Base-by-base conservation (phyloP, 345 rosid species). In the Sonneratia caseolaris region DNA sequence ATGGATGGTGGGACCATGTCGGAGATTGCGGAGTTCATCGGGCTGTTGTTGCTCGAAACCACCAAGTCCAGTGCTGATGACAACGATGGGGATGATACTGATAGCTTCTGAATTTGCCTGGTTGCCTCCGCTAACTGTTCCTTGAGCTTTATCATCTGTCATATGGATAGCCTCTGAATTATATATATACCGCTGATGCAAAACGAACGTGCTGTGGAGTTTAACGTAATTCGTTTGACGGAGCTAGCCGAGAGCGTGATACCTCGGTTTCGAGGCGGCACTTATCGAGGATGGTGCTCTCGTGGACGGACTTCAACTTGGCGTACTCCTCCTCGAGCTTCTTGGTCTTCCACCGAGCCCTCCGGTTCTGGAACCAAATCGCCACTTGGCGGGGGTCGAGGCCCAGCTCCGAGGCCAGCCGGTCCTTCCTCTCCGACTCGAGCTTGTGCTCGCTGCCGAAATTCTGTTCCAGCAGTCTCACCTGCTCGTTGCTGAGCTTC, bases 321-420 rank as follows among this genome's bases (percentile, higher is more conserved):
- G 79, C 35, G 21, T 87, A 88, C 66, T 89, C 96, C 68, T 91
- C 95, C 75, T 94, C 95, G 3, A 90, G 87, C 81, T 84, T 92
- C 87, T 94, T 91, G 84, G 76, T 86, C 86, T 89, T 94, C 87
- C 90, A 89, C 14, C 98, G 82, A 64, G 97, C 93, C 69, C 97
- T 81, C 43, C 97, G 77, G 86, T 95, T 92, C 64, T 92, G 97
- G 74, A 95, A 95, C 97, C 99, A 95, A 14, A 89, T 92, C 3
- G 97, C 99, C 0, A 95, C 99, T 24, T 95, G 97, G 35, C 97
- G 90, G 14, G 97, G 91, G 24, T 91, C 90, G n/a, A 94, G 89
- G 0, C 96, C 96, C 1, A 91, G 83, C 74, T 94, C 98, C 1
- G 76, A 71, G 19, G 93, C 97, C 0, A 90, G 80, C 82, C 83